Evolutionary conservation across 352 stramenopile species (phyloP).

Genomic region (Peronospora destructor): DNA sequence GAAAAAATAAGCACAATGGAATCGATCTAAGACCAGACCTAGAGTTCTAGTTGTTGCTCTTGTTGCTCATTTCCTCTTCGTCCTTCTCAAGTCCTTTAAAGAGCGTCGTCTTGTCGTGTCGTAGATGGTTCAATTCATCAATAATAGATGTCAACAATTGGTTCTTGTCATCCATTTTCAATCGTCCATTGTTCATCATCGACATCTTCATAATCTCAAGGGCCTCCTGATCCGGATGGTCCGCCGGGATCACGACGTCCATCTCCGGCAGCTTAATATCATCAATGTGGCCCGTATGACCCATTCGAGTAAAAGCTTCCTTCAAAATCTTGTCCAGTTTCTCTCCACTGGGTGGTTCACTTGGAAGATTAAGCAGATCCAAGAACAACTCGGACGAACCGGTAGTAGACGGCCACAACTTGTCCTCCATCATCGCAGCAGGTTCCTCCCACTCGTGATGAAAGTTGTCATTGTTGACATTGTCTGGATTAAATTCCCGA

Average conservation of each 20-base stretch:
- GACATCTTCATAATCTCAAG: conserved; percentile 87
- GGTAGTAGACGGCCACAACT: conserved; percentile 78
- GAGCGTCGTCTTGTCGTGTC: conserved; percentile 80
- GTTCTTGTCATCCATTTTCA: conserved; percentile 87
- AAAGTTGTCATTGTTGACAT: conserved; percentile 41
- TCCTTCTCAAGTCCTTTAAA: conserved; percentile 65
- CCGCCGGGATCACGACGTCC: conserved; percentile 49
- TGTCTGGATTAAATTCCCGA: conserved; percentile 75
- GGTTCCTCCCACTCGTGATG: conserved; percentile 69
- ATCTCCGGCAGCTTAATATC: conserved; percentile 71
- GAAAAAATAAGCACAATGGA: no score
- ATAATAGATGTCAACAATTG: conserved; percentile 76
- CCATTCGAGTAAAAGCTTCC: conserved; percentile 69
- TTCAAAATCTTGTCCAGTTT: conserved; percentile 63
- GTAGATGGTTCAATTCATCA: conserved; percentile 74
- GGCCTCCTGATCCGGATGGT: conserved; percentile 71
- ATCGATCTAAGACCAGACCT: background rate
- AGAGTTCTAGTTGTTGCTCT: conserved; percentile 21
- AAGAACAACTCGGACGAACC: conserved; percentile 63
- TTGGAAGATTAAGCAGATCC: conserved; percentile 77
- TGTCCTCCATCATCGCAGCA: conserved; percentile 82
- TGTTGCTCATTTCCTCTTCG: conserved; percentile 9
- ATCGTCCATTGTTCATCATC: conserved; percentile 83
- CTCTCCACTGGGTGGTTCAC: conserved; percentile 41
- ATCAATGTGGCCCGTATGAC: conserved; percentile 60